A percentile compares a stretch with the other conserved stretches of the same genome.
These are phyloP conservation scores for Podila epigama DNA, from an alignment of 192 early-diverging fungal species.

Conservation along the genomic window DNA sequence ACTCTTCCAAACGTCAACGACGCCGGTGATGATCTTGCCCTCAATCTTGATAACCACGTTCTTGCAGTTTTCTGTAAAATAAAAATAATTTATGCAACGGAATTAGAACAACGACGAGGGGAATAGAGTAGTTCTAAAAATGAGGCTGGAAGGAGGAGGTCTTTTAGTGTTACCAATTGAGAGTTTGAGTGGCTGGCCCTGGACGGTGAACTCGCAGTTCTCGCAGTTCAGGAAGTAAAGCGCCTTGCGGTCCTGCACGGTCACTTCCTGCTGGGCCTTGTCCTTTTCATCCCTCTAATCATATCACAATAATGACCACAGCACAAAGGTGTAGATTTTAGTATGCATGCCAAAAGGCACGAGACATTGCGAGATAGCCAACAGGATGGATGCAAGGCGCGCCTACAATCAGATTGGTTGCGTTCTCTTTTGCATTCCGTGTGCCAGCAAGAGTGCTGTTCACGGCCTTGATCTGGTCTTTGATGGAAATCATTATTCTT, in stretches of 20 bases:
- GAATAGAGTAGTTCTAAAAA: too few relatives aligned
- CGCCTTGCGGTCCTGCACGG: constrained; percentile 34
- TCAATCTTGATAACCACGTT: constrained; percentile 30
- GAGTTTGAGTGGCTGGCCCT: constrained; percentile 39
- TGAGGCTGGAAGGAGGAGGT: too few relatives aligned
- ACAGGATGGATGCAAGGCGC: neutral
- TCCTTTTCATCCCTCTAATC: constrained; percentile 22
- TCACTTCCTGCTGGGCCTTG: constrained; percentile 1
- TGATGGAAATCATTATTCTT: constrained; percentile 37
- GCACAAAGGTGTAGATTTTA: too few relatives aligned
- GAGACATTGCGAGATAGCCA: too few relatives aligned
- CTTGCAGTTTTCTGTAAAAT: constrained; percentile 35
- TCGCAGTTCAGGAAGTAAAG: constrained; percentile 37
- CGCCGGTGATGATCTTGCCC: constrained; percentile 42
- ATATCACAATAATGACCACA: neutral
- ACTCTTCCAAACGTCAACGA: constrained; percentile 43
- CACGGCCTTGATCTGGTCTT: constrained; percentile 30
- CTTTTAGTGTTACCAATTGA: constrained; percentile 26
- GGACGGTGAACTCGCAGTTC: constrained; percentile 35
- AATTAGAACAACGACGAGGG: too few relatives aligned
- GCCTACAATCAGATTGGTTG: constrained; percentile 41
- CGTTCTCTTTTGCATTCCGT: constrained; percentile 30
- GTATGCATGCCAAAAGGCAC: too few relatives aligned
- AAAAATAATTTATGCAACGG: neutral
- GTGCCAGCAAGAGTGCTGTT: constrained; percentile 5